Percentiles rank a stretch among this genome's conserved stretches.
phyloP scores from a whole-genome alignment of 345 rosid genomes.

The Gossypium herbaceum region DNA sequence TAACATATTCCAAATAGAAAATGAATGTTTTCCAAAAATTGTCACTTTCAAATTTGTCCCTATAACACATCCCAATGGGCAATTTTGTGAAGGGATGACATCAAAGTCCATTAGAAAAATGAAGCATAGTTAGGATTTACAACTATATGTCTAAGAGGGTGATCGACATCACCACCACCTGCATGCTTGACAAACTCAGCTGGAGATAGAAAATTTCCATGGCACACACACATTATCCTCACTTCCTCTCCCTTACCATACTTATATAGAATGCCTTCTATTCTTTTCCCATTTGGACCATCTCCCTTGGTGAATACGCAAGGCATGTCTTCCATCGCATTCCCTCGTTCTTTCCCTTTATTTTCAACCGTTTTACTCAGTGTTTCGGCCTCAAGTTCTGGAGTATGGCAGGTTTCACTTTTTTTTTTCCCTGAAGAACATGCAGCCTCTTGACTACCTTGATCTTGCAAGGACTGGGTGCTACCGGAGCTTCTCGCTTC shows the following conservation, averaged over 20 bases:
- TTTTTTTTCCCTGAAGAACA: slow-evolving; percentile 27
- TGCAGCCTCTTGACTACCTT: slow-evolving; percentile 19
- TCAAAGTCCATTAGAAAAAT: slow-evolving; percentile 11
- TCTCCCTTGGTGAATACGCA: slow-evolving; percentile 76
- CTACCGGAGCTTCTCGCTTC: background rate
- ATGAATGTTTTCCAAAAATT: background rate
- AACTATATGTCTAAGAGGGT: slow-evolving; percentile 73
- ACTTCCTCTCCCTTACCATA: slow-evolving; percentile 66
- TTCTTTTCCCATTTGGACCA: slow-evolving; percentile 57
- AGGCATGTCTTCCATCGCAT: slow-evolving; percentile 64
- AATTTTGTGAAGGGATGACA: slow-evolving; percentile 1
- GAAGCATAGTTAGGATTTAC: slow-evolving; percentile 53
- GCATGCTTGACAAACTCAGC: slow-evolving; percentile 88
- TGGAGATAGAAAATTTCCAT: slow-evolving; percentile 66
- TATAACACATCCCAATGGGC: slow-evolving; percentile 13
- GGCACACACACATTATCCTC: slow-evolving; percentile 87
- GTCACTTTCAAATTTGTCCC: background rate
- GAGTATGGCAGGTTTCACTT: slow-evolving; percentile 6
- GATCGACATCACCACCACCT: slow-evolving; percentile 63
- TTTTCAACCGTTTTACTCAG: slow-evolving; percentile 26
- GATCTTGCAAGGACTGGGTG: background rate
- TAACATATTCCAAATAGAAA: too few species aligned
- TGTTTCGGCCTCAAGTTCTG: slow-evolving; percentile 27
- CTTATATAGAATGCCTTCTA: slow-evolving; percentile 71
- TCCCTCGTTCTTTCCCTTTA: slow-evolving; percentile 31